phyloP scores from a whole-genome alignment of 129 eudicot species.

The Flaveria ramosissima region DNA sequence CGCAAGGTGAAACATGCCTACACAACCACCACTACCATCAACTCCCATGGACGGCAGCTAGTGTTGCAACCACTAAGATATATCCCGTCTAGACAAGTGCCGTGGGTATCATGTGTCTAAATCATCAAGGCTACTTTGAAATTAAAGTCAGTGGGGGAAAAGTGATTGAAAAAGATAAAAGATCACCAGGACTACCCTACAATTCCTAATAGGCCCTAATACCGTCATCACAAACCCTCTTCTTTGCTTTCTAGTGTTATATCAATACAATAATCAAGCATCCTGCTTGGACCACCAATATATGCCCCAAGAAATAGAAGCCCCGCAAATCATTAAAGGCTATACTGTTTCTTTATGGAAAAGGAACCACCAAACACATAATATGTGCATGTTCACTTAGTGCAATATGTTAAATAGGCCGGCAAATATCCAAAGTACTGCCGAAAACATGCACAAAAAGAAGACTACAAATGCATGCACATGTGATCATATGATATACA shows the following conservation, averaged over 20 bases:
- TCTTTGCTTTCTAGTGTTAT: constrained; percentile 17
- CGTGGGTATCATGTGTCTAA: constrained; percentile 3
- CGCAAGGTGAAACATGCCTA: background rate
- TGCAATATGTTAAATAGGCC: constrained; percentile 31
- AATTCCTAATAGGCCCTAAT: constrained; percentile 20
- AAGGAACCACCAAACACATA: constrained; percentile 31
- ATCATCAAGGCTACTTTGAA: constrained; percentile 31
- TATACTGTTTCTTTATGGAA: constrained; percentile 23
- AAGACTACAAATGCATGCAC: constrained; percentile 29
- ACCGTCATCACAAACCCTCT: constrained; percentile 21
- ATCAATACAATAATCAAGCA: constrained; percentile 20
- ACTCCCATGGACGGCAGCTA: background rate
- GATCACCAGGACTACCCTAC: constrained; percentile 19
- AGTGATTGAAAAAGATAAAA: constrained; percentile 3
- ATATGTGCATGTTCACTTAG: constrained; percentile 28
- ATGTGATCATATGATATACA: constrained; percentile 18
- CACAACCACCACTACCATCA: constrained; percentile 14
- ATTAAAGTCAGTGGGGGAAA: constrained; percentile 12
- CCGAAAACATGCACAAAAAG: constrained; percentile 23
- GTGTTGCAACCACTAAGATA: background rate
- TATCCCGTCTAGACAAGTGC: constrained; percentile 12
- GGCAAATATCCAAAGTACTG: constrained; percentile 17
- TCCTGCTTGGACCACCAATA: constrained; percentile 37
- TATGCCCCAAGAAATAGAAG: constrained; percentile 21
- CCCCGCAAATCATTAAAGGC: constrained; percentile 25